Conservation (phyloP, 73 alveolate species). For the Blepharisma stoltei region DNA sequence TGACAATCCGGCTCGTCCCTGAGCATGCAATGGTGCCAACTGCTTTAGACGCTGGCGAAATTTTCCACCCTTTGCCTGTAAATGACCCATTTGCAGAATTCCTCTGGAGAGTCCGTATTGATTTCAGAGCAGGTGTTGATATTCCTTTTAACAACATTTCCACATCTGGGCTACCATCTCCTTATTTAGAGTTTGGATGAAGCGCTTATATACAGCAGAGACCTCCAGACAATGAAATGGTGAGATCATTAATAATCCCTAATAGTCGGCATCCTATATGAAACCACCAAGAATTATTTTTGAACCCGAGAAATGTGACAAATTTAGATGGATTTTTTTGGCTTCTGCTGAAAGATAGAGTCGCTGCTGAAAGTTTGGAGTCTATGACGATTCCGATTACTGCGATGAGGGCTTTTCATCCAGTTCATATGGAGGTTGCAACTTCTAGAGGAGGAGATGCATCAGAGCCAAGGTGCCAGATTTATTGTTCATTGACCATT, state of each 20-base stretch:
- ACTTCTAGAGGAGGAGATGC: conserved; percentile 61
- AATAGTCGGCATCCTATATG: conserved; percentile 93
- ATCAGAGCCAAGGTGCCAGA: conserved; percentile 81
- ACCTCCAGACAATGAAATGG: conserved; percentile 87
- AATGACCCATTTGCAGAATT: conserved; percentile 90
- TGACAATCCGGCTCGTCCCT: conserved; percentile 78
- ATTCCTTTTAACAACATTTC: conserved; percentile 88
- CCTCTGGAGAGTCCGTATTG: conserved; percentile 95
- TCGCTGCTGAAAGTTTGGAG: conserved; percentile 83
- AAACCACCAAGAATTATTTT: conserved; percentile 90
- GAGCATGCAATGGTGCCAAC: conserved; percentile 57
- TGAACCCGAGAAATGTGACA: conserved; percentile 82
- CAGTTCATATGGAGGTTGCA: conserved; percentile 85
- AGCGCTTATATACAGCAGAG: conserved; percentile 86
- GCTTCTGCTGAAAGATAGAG: conserved; percentile 82
- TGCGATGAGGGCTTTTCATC: conserved; percentile 88
- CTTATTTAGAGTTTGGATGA: conserved; percentile 95
- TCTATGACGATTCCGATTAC: conserved; percentile 81
- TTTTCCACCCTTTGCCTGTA: conserved; percentile 93
- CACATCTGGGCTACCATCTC: conserved; percentile 86
- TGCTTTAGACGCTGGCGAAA: conserved; percentile 71
- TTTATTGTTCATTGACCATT: conserved; percentile 75
- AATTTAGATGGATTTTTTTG: conserved; percentile 92
- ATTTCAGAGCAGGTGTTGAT: conserved; percentile 91
- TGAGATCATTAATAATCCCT: conserved; percentile 83